Evolutionary conservation across 75 land plant species (phyloP).

Genomic region (Azolla pinnata): DNA sequence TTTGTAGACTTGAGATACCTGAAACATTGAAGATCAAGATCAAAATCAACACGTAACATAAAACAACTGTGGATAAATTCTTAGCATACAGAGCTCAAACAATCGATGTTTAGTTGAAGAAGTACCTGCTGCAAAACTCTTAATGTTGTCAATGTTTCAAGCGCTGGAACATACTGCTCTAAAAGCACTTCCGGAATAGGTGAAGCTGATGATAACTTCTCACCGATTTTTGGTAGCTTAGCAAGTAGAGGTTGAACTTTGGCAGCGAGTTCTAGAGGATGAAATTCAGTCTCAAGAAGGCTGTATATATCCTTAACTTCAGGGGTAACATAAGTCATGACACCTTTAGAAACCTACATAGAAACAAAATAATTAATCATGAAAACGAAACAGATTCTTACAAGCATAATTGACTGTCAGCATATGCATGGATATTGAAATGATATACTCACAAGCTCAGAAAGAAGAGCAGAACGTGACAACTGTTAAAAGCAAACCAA

Average conservation of each 20-base stretch:
- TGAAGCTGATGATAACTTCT: conserved; percentile 71
- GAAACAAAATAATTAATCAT: background rate
- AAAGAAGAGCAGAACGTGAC: conserved; percentile 57
- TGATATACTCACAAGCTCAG: conserved; percentile 65
- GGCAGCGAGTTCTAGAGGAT: conserved; percentile 68
- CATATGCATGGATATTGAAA: no score
- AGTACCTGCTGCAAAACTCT: conserved; percentile 82
- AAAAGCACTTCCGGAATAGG: conserved; percentile 82
- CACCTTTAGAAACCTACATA: conserved; percentile 67
- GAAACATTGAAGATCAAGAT: conserved; percentile 13
- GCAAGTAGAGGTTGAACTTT: conserved; percentile 62
- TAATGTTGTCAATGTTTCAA: conserved; percentile 69
- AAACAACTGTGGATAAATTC: background rate
- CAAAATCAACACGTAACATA: background rate
- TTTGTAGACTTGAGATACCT: conserved; percentile 87
- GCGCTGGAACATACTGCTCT: conserved; percentile 65
- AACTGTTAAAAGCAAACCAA: conserved; percentile 39
- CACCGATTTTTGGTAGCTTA: conserved; percentile 62
- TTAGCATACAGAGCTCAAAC: background rate
- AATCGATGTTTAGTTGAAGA: no score
- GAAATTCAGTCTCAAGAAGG: conserved; percentile 72
- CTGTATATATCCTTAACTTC: conserved; percentile 83
- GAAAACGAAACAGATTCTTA: background rate
- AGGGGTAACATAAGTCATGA: conserved; percentile 65
- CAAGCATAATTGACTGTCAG: no score